Evolutionary conservation across 1,284 basidiomycete genomes (phyloP).

Genomic region (Ganoderma lucidum): DNA sequence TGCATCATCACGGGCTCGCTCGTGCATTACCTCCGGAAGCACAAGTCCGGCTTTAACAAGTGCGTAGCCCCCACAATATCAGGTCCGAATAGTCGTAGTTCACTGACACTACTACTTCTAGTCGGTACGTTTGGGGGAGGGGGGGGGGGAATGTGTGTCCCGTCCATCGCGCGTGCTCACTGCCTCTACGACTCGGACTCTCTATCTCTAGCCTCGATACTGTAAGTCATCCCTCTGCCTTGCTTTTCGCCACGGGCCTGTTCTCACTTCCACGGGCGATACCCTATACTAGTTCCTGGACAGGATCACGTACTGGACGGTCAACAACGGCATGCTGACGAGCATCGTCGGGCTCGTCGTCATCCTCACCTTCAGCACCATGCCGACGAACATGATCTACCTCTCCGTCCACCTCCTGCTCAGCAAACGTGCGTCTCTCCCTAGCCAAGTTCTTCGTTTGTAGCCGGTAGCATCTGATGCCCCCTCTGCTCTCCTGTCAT

Average conservation of each 20-base stretch:
- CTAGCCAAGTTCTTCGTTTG: neutral
- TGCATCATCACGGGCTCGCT: constrained; percentile 29
- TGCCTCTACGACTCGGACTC: neutral
- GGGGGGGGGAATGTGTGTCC: neutral
- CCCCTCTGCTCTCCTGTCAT: neutral
- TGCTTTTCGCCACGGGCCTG: neutral
- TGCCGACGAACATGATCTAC: constrained; percentile 33
- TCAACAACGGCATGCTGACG: constrained; percentile 32
- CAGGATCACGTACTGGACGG: constrained; percentile 31
- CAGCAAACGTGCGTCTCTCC: constrained; percentile 27
- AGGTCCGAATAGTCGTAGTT: neutral
- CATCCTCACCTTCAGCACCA: constrained; percentile 29
- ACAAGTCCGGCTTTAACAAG: constrained; percentile 27
- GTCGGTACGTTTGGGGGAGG: constrained; percentile 1
- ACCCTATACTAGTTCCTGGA: constrained; percentile 13
- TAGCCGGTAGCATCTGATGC: neutral
- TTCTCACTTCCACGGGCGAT: neutral
- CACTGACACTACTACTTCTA: neutral
- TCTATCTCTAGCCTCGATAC: constrained; percentile 18
- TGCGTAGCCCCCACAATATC: neutral
- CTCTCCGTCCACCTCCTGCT: constrained; percentile 31
- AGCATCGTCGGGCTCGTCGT: constrained; percentile 29
- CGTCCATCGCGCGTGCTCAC: neutral
- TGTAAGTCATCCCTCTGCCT: constrained; percentile 7
- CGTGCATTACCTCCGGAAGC: constrained; percentile 21